phyloP scores from a whole-genome alignment of 495 filamentous ascomycete genomes.

The Aspergillus diversus region DNA sequence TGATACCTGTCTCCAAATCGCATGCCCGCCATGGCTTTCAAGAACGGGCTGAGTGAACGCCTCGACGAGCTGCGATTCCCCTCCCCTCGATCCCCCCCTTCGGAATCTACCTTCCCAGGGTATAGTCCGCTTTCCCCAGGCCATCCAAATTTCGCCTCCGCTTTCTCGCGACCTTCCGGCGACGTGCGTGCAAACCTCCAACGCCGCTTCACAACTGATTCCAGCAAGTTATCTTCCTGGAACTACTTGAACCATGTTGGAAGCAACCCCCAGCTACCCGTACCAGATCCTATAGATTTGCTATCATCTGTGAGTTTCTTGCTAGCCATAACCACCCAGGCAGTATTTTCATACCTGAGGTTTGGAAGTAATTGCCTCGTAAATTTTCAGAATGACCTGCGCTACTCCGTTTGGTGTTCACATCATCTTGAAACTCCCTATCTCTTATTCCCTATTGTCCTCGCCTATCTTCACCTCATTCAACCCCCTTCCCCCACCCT shows the following conservation, averaged over 20 bases:
- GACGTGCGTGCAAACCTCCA: slow-evolving; percentile 75
- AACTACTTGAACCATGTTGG: slow-evolving; percentile 64
- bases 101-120: slow-evolving; percentile 69
- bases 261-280: slow-evolving; percentile 50
- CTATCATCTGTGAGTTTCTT: slow-evolving; percentile 55
- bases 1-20: slow-evolving; percentile 26
- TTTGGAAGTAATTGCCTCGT: not conserved
- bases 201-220: slow-evolving; percentile 92
- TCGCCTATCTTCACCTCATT: not conserved
- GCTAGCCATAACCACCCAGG: slow-evolving; percentile 1
- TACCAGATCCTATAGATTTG: slow-evolving; percentile 61
- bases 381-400: not conserved
- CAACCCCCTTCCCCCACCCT: not conserved
- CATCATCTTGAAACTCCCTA: not conserved
- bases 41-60: slow-evolving; percentile 65
- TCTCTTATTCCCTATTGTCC: not conserved
- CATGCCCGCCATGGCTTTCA: slow-evolving; percentile 63
- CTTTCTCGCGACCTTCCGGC: slow-evolving; percentile 55
- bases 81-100: slow-evolving; percentile 70
- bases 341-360: not conserved
- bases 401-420: not conserved
- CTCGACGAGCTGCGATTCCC: slow-evolving; percentile 80
- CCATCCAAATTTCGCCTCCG: slow-evolving; percentile 59
- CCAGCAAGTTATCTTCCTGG: slow-evolving; percentile 81
- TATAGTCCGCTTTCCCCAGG: slow-evolving; percentile 72